A percentile compares a stretch with the other conserved stretches of the same genome.
phyloP scores from a whole-genome alignment of 805 yeast genomes.

The Metschnikowia reukaufii region DNA sequence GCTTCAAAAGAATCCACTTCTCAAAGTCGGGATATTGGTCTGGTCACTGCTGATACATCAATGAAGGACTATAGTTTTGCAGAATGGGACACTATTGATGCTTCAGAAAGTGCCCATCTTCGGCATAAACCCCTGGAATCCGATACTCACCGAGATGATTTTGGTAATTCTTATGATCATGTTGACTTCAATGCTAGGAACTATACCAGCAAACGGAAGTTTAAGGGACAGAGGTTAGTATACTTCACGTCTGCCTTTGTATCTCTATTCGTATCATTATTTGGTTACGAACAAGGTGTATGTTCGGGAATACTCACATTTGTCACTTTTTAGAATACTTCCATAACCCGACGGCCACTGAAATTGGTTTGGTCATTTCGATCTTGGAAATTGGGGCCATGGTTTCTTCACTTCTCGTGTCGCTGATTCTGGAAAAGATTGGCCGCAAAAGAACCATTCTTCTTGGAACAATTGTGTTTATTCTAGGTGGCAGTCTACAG shows the following conservation, averaged over 20 bases:
- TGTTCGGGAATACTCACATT: slow-evolving; percentile 85
- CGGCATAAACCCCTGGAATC: slow-evolving; percentile 2
- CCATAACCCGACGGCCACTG: slow-evolving; percentile 18
- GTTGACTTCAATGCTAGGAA: slow-evolving; percentile 36
- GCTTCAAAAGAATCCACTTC: neutral
- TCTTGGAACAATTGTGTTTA: slow-evolving; percentile 19
- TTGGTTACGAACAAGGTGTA: slow-evolving; percentile 62
- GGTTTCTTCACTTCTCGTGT: slow-evolving; percentile 21
- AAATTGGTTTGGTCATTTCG: slow-evolving; percentile 21
- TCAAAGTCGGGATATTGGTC: neutral
- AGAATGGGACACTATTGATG: slow-evolving; percentile 18
- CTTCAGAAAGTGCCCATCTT: slow-evolving; percentile 12
- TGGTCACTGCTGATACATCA: neutral
- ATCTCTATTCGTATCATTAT: slow-evolving; percentile 40
- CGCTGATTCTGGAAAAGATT: slow-evolving; percentile 17
- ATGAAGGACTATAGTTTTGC: slow-evolving; percentile 14
- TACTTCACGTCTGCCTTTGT: slow-evolving; percentile 47
- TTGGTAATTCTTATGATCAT: slow-evolving; percentile 36
- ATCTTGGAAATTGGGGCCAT: slow-evolving; percentile 24
- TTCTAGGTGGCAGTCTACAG: slow-evolving; percentile 21
- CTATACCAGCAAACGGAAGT: slow-evolving; percentile 32
- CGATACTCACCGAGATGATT: slow-evolving; percentile 25
- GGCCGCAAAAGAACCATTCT: slow-evolving; percentile 23
- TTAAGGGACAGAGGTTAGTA: slow-evolving; percentile 42
- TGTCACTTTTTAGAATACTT: slow-evolving; percentile 53